Base-by-base conservation (phyloP, 306 rosid species). In the Quercus variabilis region DNA sequence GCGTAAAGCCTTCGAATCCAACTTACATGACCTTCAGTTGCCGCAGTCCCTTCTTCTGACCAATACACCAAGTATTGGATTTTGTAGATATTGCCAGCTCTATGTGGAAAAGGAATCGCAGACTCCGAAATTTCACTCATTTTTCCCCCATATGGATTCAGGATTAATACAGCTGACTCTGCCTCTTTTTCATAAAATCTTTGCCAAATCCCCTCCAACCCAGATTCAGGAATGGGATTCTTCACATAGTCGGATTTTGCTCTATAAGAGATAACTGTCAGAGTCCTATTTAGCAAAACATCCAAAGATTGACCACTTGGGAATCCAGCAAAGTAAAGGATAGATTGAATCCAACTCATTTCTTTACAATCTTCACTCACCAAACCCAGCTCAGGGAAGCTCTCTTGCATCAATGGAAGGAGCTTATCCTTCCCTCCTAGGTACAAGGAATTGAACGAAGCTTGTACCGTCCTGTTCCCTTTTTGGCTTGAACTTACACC, bases 181-280 rank as follows among this genome's bases (percentile, higher is more conserved):
- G 58, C 81, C 1, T 78, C 70, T 55, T 69, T 19, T 1, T 78
- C 51, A 2, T 38, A 18, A 33, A 77, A 55, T 17, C 38, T 54
- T 54, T 60, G 23, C 83, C 83, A 73, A 1, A 64, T 52, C 30
- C 83, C 83, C 17, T 74, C 58, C 1, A 80, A 69, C 6, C 75
- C 79, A 19, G 19, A 3, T 58, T 71, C 52, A 0, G 79, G 74
- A 46, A 82, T 65, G 12, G 85, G 85, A 4, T 63, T n/a, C 26
- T 41, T 28, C 46, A 82, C 85, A 12, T 82, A 82, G 75, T 82
- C 78, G 1, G 85, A 82, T 82, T 82, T 82, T 19, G 78, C 81
- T 77, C 77, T 82, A 60, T 76, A 82, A n/a, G 21, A 31, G 4
- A 35, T 4, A 4, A 49, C 41, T n/a, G 3, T 18, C 15, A 3